Evolutionary conservation across 2,329 filamentous ascomycete genomes (phyloP), one percentile per base, ranked within the genome.

Genomic region (Gnomoniopsis smithogilvyi): DNA sequence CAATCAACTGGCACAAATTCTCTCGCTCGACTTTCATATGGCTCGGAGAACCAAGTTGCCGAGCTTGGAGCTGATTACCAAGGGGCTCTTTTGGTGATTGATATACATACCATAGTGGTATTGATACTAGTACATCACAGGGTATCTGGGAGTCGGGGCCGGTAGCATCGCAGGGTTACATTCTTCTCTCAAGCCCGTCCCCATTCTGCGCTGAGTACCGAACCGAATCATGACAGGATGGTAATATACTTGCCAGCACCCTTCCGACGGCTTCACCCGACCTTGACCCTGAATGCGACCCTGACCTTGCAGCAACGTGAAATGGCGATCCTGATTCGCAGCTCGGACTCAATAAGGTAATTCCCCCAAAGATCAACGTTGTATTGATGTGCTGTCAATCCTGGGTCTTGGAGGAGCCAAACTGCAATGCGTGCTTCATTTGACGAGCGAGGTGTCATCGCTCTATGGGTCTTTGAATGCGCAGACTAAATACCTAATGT

Each of bases 301-400:
- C 15, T 41, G 36, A 14, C 36, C 12, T 41, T 41, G 36, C 26
- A 41, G 12, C 11, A 14, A 15, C 8, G 15, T 8, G 34, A 14
- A 10, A 14, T 36, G 4, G 36, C 12, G 36, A 41, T 41, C 36
- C 15, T 22, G 14, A 36, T 30, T 14, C 51, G 51, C 51, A 53
- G 22, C 51, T 53, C 24, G 26, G 51, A 38, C 51, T 30, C 6
- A 26, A 53, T 19, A 53, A 43, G 51, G 51, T 26, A 33, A 19
- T 30, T 24, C 21, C n/a, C 30, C 34, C 22, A 45, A 15, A 11
- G 21, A 41, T 41, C n/a, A 15, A 11, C 34, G 21, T 22, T 30
- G 36, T 54, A 26, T n/a, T 43, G 36, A 12, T 54, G 24, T 41
- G 51, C 51, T 54, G 51, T 45, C 51, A 54, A 49, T 43, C 36